Percentiles rank a stretch among this genome's conserved stretches.
phyloP scores from a whole-genome alignment of 371 early-diverging fungal species.

The Mucor piriformis region DNA sequence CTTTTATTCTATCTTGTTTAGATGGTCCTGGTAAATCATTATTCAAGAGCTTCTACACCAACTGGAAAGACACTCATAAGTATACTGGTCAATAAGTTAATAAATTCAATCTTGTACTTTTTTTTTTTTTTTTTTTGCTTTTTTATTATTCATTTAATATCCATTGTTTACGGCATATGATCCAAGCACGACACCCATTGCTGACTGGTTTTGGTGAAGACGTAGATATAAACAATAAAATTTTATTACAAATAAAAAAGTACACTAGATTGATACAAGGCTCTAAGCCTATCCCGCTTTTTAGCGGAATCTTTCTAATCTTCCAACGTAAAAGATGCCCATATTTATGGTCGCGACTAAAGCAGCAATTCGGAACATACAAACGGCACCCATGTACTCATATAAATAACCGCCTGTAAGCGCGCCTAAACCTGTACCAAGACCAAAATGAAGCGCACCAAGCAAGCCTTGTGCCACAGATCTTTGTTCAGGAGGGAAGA shows the following conservation, averaged over 20 bases:
- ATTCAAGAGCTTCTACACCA: conserved; percentile 59
- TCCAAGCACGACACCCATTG: no score
- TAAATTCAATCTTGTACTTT: not conserved
- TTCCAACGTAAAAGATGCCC: conserved; percentile 7
- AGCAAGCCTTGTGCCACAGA: conserved; percentile 37
- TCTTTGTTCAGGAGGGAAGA: conserved; percentile 38
- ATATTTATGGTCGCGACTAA: conserved; percentile 15
- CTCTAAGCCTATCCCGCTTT: no score
- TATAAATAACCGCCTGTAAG: conserved; percentile 33
- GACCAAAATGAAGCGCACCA: conserved; percentile 32
- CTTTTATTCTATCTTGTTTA: conserved; percentile 64
- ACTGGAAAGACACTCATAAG: conserved; percentile 62
- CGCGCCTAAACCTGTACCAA: conserved; percentile 35
- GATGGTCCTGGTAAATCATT: conserved; percentile 62
- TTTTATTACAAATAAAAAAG: no score
- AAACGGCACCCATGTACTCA: conserved; percentile 29
- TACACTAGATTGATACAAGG: no score
- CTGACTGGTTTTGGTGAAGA: no score
- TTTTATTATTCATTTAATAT: not conserved
- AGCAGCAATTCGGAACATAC: conserved; percentile 28
- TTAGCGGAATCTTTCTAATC: not conserved
- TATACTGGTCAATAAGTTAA: conserved; percentile 62
- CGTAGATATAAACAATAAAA: no score
- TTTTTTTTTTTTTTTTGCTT: not conserved
- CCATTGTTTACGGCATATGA: no score